Evolutionary conservation across 805 yeast genomes (phyloP).

Genomic region (Ascoidea tarda): DNA sequence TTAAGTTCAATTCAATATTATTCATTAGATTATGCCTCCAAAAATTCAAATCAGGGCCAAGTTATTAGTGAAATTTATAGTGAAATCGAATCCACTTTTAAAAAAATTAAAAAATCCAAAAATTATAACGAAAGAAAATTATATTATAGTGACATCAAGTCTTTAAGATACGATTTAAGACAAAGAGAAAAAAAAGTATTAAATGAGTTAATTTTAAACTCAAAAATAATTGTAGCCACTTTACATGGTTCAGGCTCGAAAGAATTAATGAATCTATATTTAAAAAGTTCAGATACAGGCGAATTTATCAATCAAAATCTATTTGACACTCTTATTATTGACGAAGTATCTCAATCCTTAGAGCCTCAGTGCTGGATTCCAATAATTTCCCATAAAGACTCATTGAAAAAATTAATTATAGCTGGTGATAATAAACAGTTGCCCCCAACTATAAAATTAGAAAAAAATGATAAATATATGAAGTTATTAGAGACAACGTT

Average conservation of each 20-base stretch:
- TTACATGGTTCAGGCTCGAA: slow-evolving; percentile 78
- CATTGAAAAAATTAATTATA: slow-evolving; percentile 44
- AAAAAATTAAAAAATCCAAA: slow-evolving; percentile 44
- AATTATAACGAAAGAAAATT: slow-evolving; percentile 49
- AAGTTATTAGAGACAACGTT: slow-evolving; percentile 46
- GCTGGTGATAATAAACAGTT: slow-evolving; percentile 93
- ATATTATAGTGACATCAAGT: slow-evolving; percentile 56
- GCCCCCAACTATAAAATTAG: slow-evolving; percentile 76
- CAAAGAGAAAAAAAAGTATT: slow-evolving; percentile 51
- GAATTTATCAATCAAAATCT: slow-evolving; percentile 16
- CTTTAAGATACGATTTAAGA: slow-evolving; percentile 55
- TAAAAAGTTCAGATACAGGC: slow-evolving; percentile 15
- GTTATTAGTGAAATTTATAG: slow-evolving; percentile 52
- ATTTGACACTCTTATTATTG: slow-evolving; percentile 77
- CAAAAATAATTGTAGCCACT: slow-evolving; percentile 69
- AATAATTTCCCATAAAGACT: slow-evolving; percentile 44
- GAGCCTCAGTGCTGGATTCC: slow-evolving; percentile 99
- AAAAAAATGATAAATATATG: slow-evolving; percentile 25
- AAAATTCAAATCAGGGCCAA: slow-evolving; percentile 39
- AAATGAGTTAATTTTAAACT: slow-evolving; percentile 37
- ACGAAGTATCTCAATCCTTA: slow-evolving; percentile 87
- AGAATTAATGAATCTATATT: slow-evolving; percentile 43
- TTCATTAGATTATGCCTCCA: slow-evolving; percentile 62
- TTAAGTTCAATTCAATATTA: slow-evolving; percentile 47
- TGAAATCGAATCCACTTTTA: slow-evolving; percentile 54